Conservation (phyloP, 139 green algal genomes). For the Chlorella sp. region DNA sequence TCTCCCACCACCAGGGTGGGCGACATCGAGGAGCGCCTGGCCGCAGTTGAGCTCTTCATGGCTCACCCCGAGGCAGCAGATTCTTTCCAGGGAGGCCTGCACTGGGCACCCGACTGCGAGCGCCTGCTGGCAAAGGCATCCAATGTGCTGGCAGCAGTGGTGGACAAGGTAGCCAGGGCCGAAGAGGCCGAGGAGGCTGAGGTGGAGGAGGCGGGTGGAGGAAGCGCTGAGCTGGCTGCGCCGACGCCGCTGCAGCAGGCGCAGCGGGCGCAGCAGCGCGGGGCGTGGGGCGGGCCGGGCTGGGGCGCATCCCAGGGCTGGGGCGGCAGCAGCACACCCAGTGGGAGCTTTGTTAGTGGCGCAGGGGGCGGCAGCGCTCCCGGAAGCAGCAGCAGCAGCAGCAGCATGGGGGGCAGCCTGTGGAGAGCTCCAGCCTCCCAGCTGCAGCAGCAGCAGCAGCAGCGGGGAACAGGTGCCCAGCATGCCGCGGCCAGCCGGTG, state of each 20-base stretch:
- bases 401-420: not conserved
- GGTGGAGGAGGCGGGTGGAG: not conserved
- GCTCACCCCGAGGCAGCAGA: constrained; percentile 36
- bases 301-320: too few relatives aligned
- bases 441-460: constrained; percentile 21
- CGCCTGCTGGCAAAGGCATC: constrained; percentile 33
- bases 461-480: not conserved
- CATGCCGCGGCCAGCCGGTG: not conserved
- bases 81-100: constrained; percentile 33
- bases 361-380: not conserved
- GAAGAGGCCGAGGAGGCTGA: not conserved
- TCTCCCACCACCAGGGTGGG: constrained; percentile 9
- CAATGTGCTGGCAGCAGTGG: constrained; percentile 22
- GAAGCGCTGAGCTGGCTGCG: not conserved
- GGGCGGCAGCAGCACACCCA: too few relatives aligned
- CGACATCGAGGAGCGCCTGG: constrained; percentile 47
- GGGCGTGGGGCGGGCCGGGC: too few relatives aligned
- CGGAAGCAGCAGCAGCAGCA: not conserved
- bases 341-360: too few relatives aligned
- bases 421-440: too few relatives aligned
- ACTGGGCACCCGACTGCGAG: constrained; percentile 28
- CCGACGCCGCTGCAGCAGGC: not conserved
- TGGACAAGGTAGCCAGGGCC: constrained; percentile 13
- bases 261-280: not conserved
- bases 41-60: constrained; percentile 29